Percentiles rank a stretch among this genome's conserved stretches.
These are phyloP conservation scores for Diplodia scrobiculata DNA, from an alignment of 2,329 filamentous ascomycete species.

Conservation along the genomic window DNA sequence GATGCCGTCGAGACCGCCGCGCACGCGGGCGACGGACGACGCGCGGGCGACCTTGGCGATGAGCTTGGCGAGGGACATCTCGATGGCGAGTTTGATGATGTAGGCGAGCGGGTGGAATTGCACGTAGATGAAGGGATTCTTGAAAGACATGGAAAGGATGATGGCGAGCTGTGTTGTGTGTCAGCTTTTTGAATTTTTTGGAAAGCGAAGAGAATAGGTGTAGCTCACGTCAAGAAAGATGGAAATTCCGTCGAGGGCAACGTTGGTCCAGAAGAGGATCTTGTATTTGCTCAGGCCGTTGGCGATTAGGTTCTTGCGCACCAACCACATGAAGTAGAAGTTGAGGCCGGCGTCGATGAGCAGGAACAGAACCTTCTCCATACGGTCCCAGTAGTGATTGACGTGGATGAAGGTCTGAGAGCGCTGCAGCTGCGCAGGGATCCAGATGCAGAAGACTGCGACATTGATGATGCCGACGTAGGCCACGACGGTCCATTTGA, in stretches of 20 bases:
- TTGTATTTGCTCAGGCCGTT: slow-evolving; percentile 38
- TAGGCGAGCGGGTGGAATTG: slow-evolving; percentile 50
- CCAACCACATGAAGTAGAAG: slow-evolving; percentile 37
- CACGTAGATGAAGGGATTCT: slow-evolving; percentile 36
- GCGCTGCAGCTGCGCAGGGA: slow-evolving; percentile 38
- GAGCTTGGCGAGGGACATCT: slow-evolving; percentile 50
- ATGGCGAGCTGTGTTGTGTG: slow-evolving; percentile 37
- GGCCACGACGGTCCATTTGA: slow-evolving; percentile 33
- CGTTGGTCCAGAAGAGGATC: slow-evolving; percentile 37
- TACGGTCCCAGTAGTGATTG: slow-evolving; percentile 55
- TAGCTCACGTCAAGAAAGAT: slow-evolving; percentile 35
- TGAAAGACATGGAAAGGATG: slow-evolving; percentile 48
- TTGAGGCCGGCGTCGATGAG: slow-evolving; percentile 37
- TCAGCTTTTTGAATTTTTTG: not conserved
- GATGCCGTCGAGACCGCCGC: not conserved
- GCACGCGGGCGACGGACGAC: not conserved
- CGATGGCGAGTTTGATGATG: slow-evolving; percentile 40
- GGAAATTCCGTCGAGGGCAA: slow-evolving; percentile 36
- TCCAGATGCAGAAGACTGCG: slow-evolving; percentile 38
- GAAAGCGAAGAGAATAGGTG: not conserved
- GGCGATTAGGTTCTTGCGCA: slow-evolving; percentile 36
- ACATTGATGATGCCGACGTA: slow-evolving; percentile 38
- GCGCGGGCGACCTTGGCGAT: slow-evolving; percentile 44
- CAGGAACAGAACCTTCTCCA: slow-evolving; percentile 37
- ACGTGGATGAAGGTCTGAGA: slow-evolving; percentile 33